Percentiles rank a stretch among this genome's conserved stretches.
Conservation (phyloP, 441 rosid genomes). For the Pelargonium citronellum region DNA sequence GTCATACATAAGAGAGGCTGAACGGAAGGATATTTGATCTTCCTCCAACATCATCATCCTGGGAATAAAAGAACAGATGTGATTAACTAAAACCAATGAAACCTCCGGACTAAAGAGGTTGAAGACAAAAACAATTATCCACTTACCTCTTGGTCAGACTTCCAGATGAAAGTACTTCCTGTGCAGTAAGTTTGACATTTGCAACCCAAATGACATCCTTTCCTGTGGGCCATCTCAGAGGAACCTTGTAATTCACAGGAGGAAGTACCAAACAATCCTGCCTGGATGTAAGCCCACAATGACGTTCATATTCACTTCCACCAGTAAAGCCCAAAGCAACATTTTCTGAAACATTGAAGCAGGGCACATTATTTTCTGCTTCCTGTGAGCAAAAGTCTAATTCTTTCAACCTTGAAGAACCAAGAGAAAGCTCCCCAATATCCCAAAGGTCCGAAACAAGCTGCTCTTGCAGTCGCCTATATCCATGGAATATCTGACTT, state of each 20-base stretch:
- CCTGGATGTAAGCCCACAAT: conserved; percentile 49
- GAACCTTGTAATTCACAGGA: conserved; percentile 68
- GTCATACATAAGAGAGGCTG: conserved; percentile 80
- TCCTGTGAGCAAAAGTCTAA: conserved; percentile 65
- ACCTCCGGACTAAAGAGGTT: no score
- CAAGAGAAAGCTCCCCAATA: conserved; percentile 82
- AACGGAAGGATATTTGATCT: conserved; percentile 92
- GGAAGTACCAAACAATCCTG: conserved; percentile 67
- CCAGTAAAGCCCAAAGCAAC: conserved; percentile 50
- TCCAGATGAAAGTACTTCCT: conserved; percentile 92
- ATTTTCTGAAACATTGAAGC: conserved; percentile 69
- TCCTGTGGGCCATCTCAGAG: conserved; percentile 98
- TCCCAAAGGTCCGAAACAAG: conserved; percentile 84
- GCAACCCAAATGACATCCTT: conserved; percentile 86
- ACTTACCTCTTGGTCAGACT: conserved; percentile 83
- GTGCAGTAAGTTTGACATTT: conserved; percentile 85
- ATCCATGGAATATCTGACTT: conserved; percentile 65
- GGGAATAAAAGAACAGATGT: conserved; percentile 4
- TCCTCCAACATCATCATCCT: conserved; percentile 99
- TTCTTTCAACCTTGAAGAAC: conserved; percentile 70
- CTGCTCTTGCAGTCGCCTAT: conserved; percentile 86
- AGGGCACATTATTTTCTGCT: conserved; percentile 69
- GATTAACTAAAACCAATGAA: no score
- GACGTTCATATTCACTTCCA: conserved; percentile 59
- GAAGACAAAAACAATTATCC: not conserved